Evolutionary conservation across 116 monocot genomes (phyloP).

Genomic region (Cymodocea nodosa): DNA sequence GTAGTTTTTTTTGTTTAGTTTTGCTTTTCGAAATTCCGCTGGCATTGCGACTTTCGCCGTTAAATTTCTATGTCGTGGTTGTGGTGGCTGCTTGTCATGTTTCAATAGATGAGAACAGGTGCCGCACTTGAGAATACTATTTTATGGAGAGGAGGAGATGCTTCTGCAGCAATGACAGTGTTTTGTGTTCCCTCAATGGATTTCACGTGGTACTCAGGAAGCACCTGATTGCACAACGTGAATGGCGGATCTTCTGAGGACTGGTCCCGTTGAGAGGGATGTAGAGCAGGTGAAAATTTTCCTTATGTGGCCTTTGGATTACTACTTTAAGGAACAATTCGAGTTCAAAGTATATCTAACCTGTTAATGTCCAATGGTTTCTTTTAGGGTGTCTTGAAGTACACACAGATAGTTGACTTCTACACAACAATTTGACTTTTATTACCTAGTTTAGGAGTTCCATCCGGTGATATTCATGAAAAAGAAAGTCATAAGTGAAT

Average conservation of each 20-base stretch:
- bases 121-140: neutral
- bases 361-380: neutral
- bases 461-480: no score
- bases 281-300: constrained; percentile 42
- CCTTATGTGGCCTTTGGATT: neutral
- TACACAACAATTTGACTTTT: no score
- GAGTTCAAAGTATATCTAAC: neutral
- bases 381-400: no score
- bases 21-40: no score
- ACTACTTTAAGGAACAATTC: neutral
- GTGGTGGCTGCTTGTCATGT: neutral
- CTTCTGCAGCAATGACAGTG: neutral
- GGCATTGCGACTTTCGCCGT: neutral
- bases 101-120: neutral
- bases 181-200: constrained; percentile 3
- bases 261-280: constrained; percentile 57
- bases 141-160: constrained; percentile 32
- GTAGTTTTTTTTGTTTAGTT: neutral
- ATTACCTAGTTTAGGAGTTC: no score
- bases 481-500: no score
- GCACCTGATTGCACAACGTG: constrained; percentile 20
- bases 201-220: constrained; percentile 1
- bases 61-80: no score
- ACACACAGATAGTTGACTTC: no score
- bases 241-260: constrained; percentile 59